Evolutionary conservation across 768 basidiomycete genomes (phyloP).

Genomic region (Mycena filopes): DNA sequence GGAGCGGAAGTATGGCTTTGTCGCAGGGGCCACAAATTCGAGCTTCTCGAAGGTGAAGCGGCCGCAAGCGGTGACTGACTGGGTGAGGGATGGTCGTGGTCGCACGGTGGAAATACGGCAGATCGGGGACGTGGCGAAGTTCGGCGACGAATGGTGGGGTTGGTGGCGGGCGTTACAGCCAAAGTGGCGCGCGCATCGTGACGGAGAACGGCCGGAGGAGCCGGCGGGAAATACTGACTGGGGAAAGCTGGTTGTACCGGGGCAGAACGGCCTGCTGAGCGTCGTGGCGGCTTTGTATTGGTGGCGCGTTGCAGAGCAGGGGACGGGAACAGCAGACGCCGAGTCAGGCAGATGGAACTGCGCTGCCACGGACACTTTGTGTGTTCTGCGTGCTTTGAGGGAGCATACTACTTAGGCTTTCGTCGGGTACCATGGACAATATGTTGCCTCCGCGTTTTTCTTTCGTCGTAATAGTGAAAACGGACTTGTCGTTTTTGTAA

Average conservation of each 20-base stretch:
- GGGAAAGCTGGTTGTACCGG: neutral
- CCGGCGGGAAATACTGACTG: neutral
- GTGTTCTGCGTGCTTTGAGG: neutral
- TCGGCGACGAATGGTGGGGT: neutral
- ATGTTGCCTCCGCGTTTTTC: neutral
- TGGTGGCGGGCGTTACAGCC: neutral
- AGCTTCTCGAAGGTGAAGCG: neutral
- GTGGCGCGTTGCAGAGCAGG: neutral
- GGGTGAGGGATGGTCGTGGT: neutral
- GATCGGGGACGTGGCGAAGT: neutral
- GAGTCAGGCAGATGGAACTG: neutral
- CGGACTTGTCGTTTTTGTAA: neutral
- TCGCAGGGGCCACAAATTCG: no score
- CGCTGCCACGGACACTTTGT: neutral
- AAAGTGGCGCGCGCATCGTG: neutral
- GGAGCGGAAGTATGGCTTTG: neutral
- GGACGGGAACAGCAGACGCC: no score
- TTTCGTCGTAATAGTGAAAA: neutral
- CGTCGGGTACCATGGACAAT: neutral
- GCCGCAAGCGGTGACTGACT: neutral
- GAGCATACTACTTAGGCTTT: neutral
- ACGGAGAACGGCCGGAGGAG: neutral
- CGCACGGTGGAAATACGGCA: neutral
- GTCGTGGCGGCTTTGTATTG: slow-evolving; percentile 6
- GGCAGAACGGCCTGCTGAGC: neutral